Percentiles rank a stretch among this genome's conserved stretches.
These are phyloP conservation scores for Chaetomidium leptoderma DNA, from an alignment of 495 filamentous ascomycete genomes.

Conservation along the genomic window DNA sequence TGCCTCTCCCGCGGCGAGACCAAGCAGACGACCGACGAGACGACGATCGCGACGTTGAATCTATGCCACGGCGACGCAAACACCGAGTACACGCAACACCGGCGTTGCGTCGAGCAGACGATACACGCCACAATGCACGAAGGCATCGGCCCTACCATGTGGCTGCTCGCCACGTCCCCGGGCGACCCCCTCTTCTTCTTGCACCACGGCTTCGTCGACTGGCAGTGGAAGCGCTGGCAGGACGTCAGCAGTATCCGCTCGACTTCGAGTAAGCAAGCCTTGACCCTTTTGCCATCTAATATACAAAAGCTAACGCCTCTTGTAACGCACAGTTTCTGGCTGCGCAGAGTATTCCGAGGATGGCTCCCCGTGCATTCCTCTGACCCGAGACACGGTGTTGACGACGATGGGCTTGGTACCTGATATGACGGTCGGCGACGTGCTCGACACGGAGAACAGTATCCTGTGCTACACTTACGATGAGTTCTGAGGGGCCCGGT, in stretches of 20 bases:
- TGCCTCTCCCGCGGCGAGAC: background rate
- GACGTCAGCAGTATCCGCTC: background rate
- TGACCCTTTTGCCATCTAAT: no score
- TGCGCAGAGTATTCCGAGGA: background rate
- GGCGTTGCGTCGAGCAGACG: background rate
- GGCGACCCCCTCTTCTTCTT: background rate
- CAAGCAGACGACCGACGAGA: background rate
- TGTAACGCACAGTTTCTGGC: background rate
- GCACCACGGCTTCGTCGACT: background rate
- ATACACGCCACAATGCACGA: background rate
- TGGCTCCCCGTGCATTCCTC: background rate
- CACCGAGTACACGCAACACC: background rate
- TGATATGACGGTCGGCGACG: background rate
- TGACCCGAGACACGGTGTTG: background rate
- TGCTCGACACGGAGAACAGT: background rate
- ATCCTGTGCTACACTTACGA: background rate
- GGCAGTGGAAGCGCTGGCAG: slow-evolving; percentile 5
- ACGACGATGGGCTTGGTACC: background rate
- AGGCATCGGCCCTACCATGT: background rate
- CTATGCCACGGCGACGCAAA: background rate
- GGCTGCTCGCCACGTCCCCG: background rate
- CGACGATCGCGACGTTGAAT: background rate
- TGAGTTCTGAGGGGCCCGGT: no score
- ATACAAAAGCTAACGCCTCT: background rate
- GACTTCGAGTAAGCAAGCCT: background rate